Conservation (phyloP, 768 basidiomycete genomes). For the Mycena pura region DNA sequence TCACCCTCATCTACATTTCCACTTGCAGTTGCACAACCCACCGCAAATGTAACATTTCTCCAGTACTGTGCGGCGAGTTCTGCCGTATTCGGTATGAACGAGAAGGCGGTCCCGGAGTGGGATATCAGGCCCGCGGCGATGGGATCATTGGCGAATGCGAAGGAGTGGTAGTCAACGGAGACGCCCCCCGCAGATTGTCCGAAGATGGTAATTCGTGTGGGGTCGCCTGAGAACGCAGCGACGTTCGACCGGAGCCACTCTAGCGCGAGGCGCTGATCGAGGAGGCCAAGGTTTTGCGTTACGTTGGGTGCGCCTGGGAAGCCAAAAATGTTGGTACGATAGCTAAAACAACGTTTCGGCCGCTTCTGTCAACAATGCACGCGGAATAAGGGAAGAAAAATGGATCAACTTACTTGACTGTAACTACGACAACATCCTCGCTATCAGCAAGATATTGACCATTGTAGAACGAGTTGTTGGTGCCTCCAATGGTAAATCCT, state of each 20-base stretch:
- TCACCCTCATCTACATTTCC: slow-evolving; percentile 1
- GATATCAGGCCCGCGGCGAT: slow-evolving; percentile 12
- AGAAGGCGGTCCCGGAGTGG: slow-evolving; percentile 10
- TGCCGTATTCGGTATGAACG: slow-evolving; percentile 8
- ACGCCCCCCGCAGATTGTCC: slow-evolving; percentile 13
- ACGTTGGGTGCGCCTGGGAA: slow-evolving; percentile 9
- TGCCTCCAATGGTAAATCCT: slow-evolving; percentile 12
- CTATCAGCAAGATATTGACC: slow-evolving; percentile 15
- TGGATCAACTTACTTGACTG: slow-evolving; percentile 2
- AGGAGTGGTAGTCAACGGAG: slow-evolving; percentile 15
- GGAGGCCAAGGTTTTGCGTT: slow-evolving; percentile 10
- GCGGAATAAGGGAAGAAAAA: neutral
- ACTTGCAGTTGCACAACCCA: slow-evolving; percentile 10
- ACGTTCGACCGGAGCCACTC: slow-evolving; percentile 8
- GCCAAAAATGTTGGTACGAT: slow-evolving; percentile 18
- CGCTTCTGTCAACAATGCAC: neutral
- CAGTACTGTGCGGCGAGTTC: slow-evolving; percentile 8
- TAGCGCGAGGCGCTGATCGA: slow-evolving; percentile 15
- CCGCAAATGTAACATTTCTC: neutral
- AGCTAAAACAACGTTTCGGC: neutral
- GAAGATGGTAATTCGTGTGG: slow-evolving; percentile 7
- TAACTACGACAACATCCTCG: slow-evolving; percentile 14
- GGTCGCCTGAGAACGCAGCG: slow-evolving; percentile 6
- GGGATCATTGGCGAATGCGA: slow-evolving; percentile 14
- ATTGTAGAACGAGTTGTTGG: slow-evolving; percentile 17